Conservation (phyloP, 2,329 filamentous ascomycete species). For the Colletotrichum orchidophilum region DNA sequence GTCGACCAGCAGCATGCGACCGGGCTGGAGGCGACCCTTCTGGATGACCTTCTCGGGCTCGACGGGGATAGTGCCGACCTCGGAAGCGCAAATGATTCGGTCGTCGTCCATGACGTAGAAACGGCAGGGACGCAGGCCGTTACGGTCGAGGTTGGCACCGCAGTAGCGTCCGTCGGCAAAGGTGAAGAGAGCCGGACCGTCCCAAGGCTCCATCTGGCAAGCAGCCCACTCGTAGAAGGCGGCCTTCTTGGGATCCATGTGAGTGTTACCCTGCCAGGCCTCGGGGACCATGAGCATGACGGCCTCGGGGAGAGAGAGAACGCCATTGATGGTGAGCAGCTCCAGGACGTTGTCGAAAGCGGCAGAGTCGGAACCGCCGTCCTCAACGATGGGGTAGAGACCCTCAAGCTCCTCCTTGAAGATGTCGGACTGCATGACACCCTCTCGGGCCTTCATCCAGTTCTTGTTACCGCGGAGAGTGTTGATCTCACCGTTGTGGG, state of each 20-base stretch:
- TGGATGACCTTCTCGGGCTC: slow-evolving; percentile 91
- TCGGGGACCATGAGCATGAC: slow-evolving; percentile 99
- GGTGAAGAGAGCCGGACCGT: slow-evolving; percentile 94
- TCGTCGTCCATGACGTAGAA: slow-evolving; percentile 98
- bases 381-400: slow-evolving; percentile 94
- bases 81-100: slow-evolving; percentile 95
- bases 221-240: slow-evolving; percentile 99
- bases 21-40: slow-evolving; percentile 92
- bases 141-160: slow-evolving; percentile 95
- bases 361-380: slow-evolving; percentile 95
- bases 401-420: slow-evolving; percentile 92
- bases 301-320: slow-evolving; percentile 92
- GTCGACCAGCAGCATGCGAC: slow-evolving; percentile 95
- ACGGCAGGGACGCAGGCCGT: slow-evolving; percentile 92
- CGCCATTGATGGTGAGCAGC: slow-evolving; percentile 92
- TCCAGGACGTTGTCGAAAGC: slow-evolving; percentile 98
- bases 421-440: slow-evolving; percentile 90
- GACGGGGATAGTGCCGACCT: slow-evolving; percentile 92
- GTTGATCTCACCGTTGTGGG: slow-evolving; percentile 99
- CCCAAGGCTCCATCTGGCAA: slow-evolving; percentile 99
- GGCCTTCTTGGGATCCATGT: slow-evolving; percentile 94
- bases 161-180: slow-evolving; percentile 97
- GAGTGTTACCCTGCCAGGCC: slow-evolving; percentile 93
- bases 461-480: slow-evolving; percentile 98
- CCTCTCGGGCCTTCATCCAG: slow-evolving; percentile 98